Conservation (phyloP, 208 protist species). For the Crithidia brevicula region DNA sequence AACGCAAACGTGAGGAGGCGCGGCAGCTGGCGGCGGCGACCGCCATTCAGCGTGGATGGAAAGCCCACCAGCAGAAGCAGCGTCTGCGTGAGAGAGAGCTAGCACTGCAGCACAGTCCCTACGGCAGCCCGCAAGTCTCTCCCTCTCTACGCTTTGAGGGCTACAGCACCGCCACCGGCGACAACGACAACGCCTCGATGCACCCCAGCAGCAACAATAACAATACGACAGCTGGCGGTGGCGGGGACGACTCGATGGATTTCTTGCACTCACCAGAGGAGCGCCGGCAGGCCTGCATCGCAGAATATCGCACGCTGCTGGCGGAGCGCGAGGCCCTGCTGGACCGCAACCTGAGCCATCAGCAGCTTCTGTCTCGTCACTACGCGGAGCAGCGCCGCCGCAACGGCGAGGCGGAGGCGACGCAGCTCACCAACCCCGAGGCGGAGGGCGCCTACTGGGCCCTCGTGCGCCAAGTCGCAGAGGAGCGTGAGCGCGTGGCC, state of each 20-base stretch:
- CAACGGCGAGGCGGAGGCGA: constrained; percentile 68
- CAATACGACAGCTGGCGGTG: constrained; percentile 5
- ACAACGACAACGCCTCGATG: constrained; percentile 5
- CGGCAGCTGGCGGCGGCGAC: constrained; percentile 52
- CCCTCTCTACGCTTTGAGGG: constrained; percentile 9
- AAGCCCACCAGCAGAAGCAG: constrained; percentile 35
- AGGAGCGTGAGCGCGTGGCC: constrained; percentile 53
- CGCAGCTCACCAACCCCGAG: constrained; percentile 57
- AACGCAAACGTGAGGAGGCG: constrained; percentile 52
- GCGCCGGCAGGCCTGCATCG: constrained; percentile 38
- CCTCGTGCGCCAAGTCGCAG: constrained; percentile 63
- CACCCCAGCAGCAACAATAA: too few relatives aligned
- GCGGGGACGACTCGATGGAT: constrained; percentile 12
- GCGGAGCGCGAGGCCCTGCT: constrained; percentile 53
- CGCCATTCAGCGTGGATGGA: constrained; percentile 81
- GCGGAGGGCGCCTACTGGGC: constrained; percentile 82
- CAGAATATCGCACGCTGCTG: constrained; percentile 72
- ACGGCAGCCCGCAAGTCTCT: not conserved
- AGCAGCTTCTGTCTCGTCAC: constrained; percentile 76
- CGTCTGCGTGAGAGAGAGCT: constrained; percentile 31
- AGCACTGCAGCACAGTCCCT: constrained; percentile 2
- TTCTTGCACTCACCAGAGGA: constrained; percentile 37
- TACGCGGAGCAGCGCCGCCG: constrained; percentile 81
- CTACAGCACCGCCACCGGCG: constrained; percentile 10
- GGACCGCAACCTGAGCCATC: constrained; percentile 65